Base-by-base conservation (phyloP, 2,329 filamentous ascomycete species). In the Pyricularia sp. region DNA sequence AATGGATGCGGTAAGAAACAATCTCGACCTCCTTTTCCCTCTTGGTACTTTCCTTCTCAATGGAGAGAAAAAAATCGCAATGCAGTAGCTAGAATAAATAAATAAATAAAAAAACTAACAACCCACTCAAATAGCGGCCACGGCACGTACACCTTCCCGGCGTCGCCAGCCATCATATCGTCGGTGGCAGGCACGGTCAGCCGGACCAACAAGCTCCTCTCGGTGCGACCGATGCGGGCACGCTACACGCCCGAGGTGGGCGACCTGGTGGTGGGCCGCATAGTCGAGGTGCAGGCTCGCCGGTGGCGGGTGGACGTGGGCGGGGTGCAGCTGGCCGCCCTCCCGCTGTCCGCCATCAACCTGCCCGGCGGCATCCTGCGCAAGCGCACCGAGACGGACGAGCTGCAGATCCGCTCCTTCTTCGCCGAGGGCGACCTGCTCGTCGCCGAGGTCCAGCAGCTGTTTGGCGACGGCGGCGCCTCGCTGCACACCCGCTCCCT, bases 171-270 rank as follows among this genome's bases (percentile, higher is more conserved):
- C 66, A 99, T 99, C 73, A 85, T 89, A 65, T 93, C 91, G 62
- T 96, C 94, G 6, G 89, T 99, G 35, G 93, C 93, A 7, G 94
- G 94, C 71, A 93, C 89, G 7, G 82, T 97, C 44, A 88, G 89
- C 73, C 93, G 93, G 74, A 97, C 93, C 66, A 99, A 99, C 83
- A 97, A 97, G 76, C 87, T 99, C 62, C 87, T 99, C 69, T 96
- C 91, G 2, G 90, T 99, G 65, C 87, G 89, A 1, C 92, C 94
- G 7, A 82, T 99, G 3, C 91, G 93, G 67, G 93, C 94, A 22
- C 89, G 94, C 67, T 99, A 99, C 79, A 91, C 87, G 1, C 94
- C 94, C 35, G 93, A 97, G 76, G 97, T 99, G 67, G 94, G 94
- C 70, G 94, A 99, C 77, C 82, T 99, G 4, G 91, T 99, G 2